Conservation (phyloP, 2,329 filamentous ascomycete species). For the Trichothecium roseum region DNA sequence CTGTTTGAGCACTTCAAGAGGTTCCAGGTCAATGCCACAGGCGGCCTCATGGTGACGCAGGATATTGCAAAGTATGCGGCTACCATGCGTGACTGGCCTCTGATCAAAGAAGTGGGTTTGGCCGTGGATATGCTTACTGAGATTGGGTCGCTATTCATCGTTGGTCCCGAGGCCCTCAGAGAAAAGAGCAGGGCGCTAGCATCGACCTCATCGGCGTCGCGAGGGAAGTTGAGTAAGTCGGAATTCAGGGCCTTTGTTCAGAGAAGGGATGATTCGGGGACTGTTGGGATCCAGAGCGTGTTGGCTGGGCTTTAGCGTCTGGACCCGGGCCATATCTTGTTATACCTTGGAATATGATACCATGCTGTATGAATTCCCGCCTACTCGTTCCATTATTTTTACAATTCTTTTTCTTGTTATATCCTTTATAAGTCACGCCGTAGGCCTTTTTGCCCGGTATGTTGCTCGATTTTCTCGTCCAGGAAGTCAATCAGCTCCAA, state of each 20-base stretch:
- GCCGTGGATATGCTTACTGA: constrained; percentile 81
- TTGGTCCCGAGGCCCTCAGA: constrained; percentile 67
- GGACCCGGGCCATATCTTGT: constrained; percentile 3
- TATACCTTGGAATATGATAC: constrained; percentile 13
- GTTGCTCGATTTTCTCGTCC: constrained; percentile 35
- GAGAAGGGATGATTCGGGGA: constrained; percentile 73
- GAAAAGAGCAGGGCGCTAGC: constrained; percentile 56
- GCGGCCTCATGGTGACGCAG: constrained; percentile 89
- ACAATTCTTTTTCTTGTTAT: constrained; percentile 1
- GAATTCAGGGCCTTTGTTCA: constrained; percentile 79
- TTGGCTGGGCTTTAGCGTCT: constrained; percentile 48
- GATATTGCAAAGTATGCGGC: constrained; percentile 91
- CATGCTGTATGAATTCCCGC: constrained; percentile 8
- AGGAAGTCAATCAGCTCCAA: constrained; percentile 51
- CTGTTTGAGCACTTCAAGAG: constrained; percentile 91
- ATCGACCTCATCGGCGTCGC: constrained; percentile 26
- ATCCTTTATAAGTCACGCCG: constrained; percentile 20
- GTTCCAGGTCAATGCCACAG: constrained; percentile 85
- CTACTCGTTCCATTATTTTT: background rate
- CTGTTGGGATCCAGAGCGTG: constrained; percentile 72
- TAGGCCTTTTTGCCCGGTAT: constrained; percentile 19
- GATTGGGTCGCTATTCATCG: constrained; percentile 91
- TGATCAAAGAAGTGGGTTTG: constrained; percentile 55
- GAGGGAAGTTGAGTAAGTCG: constrained; percentile 50
- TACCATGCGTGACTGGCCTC: constrained; percentile 72